Evolutionary conservation across 148 eudicot species (phyloP), one percentile per base, ranked within the genome.

Genomic region (Dysphania ambrosioides): DNA sequence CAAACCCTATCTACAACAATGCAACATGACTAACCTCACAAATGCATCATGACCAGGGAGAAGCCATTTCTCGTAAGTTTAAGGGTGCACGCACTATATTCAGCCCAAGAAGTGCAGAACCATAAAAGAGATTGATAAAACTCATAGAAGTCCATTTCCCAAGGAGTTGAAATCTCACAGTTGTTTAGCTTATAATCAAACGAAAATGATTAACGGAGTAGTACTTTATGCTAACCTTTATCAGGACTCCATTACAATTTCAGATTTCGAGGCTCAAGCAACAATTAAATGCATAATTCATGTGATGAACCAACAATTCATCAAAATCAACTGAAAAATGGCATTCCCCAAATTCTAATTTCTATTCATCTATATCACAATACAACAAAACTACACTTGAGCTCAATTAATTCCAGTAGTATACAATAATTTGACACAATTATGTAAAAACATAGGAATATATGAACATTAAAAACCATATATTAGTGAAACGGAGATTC

Each of bases 331-430:
- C n/a, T n/a, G n/a, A n/a, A n/a, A n/a, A 66, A 26, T 27, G 4
- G 42, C 19, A 8, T 49, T 3, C n/a, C 56, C 65, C 34, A 74
- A 40, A n/a, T 57, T 51, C 66, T 38, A 65, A 49, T 55, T 72
- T 66, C 41, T 41, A 75, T 47, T 75, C 65, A 66, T 66, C 8
- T 66, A 75, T 27, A 36, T 66, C 61, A 66, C 0, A 55, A 66
- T 63, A 18, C 55, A 77, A 18, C 58, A 77, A 1, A 64, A 26
- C 80, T 71, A 55, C 59, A 60, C 24, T 32, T 66, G 16, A 23
- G 51, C 72, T 42, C 68, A 72, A 72, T n/a, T 41, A 23, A 36
- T 65, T 64, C 41, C 26, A 65, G 26, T 4, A 72, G 57, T 41
- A 23, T 31, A 66, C 13, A 44, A 44, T 27, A 47, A 26, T 72